Percentiles rank a stretch among this genome's conserved stretches.
Conservation (phyloP, 1,284 basidiomycete genomes). For the Caloboletus firmus region DNA sequence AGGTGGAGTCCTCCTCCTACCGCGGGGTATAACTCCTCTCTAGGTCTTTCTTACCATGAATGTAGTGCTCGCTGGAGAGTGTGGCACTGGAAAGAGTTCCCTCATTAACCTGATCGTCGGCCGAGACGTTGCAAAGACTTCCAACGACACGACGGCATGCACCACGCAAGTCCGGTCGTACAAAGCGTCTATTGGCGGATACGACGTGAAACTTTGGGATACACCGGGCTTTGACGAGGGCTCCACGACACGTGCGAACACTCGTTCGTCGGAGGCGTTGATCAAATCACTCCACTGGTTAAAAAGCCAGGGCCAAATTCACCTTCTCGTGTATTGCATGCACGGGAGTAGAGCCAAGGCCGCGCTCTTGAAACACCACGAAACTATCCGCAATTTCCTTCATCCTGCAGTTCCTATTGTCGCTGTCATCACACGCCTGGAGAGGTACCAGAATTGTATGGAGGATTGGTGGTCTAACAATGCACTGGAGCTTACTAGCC, state of each 20-base stretch:
- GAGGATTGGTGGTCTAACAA: slow-evolving; percentile 32
- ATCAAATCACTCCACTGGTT: slow-evolving; percentile 12
- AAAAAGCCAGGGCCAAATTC: slow-evolving; percentile 8
- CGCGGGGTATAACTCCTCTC: not conserved
- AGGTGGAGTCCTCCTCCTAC: not conserved
- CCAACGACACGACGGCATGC: slow-evolving; percentile 19
- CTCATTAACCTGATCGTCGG: slow-evolving; percentile 24
- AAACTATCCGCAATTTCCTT: slow-evolving; percentile 12
- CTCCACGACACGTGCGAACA: not conserved
- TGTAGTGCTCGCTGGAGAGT: slow-evolving; percentile 24
- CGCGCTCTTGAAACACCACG: slow-evolving; percentile 21
- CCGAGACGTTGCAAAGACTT: slow-evolving; percentile 13
- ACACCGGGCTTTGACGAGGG: slow-evolving; percentile 21
- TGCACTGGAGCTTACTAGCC: slow-evolving; percentile 5
- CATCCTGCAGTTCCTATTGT: slow-evolving; percentile 20
- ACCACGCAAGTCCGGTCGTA: slow-evolving; percentile 13
- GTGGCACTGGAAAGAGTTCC: slow-evolving; percentile 26
- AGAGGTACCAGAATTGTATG: slow-evolving; percentile 26
- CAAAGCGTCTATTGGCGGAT: slow-evolving; percentile 11
- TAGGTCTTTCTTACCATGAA: slow-evolving; percentile 14
- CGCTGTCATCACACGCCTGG: slow-evolving; percentile 25
- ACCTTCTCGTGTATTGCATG: slow-evolving; percentile 27
- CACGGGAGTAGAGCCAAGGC: slow-evolving; percentile 16
- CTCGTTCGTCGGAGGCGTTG: slow-evolving; percentile 4
- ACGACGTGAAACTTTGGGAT: slow-evolving; percentile 18